Percentiles rank a stretch among this genome's conserved stretches.
These are phyloP conservation scores for Artemisia tridentata DNA, from an alignment of 129 eudicot genomes.

Conservation along the genomic window DNA sequence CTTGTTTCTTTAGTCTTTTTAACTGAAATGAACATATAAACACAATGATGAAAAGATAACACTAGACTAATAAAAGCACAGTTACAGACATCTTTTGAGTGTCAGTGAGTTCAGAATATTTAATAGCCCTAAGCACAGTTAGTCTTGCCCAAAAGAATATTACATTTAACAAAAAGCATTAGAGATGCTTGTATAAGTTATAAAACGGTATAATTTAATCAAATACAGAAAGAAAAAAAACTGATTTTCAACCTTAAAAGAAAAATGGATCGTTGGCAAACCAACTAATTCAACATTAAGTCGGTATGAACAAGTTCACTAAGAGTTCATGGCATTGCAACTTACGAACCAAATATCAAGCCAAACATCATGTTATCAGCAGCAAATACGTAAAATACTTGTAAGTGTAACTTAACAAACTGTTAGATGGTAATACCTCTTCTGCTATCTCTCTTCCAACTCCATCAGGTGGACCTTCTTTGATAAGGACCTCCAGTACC, in stretches of 20 bases:
- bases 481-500: slow-evolving; percentile 86
- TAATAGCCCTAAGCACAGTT: background rate
- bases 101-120: slow-evolving; percentile 12
- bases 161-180: slow-evolving; percentile 2
- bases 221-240: background rate
- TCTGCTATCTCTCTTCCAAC: slow-evolving; percentile 66
- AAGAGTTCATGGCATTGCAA: no score
- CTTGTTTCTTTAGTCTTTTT: slow-evolving; percentile 66
- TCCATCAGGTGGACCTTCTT: slow-evolving; percentile 70
- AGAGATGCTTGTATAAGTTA: background rate
- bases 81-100: background rate
- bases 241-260: no score
- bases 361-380: background rate
- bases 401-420: no score
- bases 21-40: slow-evolving; percentile 45
- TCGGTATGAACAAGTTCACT: no score
- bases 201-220: background rate
- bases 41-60: slow-evolving; percentile 4
- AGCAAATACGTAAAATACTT: slow-evolving; percentile 2
- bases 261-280: no score
- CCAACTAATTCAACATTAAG: no score
- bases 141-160: slow-evolving; percentile 8
- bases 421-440: slow-evolving; percentile 48
- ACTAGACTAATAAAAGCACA: background rate
- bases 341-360: no score